These are phyloP conservation scores for Nitzschia putrida DNA, from an alignment of 108 stramenopile genomes.

Conservation along the genomic window DNA sequence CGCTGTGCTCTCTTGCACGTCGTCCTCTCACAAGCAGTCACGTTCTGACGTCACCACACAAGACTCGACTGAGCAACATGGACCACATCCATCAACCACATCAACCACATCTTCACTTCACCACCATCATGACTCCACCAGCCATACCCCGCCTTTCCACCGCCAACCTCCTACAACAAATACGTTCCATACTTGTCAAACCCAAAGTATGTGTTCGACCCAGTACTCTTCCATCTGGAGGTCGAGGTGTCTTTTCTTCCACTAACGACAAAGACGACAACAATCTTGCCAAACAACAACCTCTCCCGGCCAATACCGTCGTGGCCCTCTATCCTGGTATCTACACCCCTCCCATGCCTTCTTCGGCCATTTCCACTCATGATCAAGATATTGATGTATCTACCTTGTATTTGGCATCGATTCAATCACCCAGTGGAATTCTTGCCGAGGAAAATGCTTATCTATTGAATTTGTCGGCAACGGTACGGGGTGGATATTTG, in stretches of 20 bases:
- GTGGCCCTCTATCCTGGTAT: conserved; percentile 51
- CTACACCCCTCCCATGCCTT: conserved; percentile 44
- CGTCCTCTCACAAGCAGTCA: no score
- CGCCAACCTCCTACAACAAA: no score
- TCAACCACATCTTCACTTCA: no score
- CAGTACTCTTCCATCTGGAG: conserved; percentile 3
- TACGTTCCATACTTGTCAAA: no score
- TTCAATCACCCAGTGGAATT: conserved; percentile 16
- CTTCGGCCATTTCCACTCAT: not conserved
- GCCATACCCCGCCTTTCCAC: no score
- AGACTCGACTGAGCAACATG: no score
- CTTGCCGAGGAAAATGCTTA: conserved; percentile 41
- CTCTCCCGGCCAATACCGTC: not conserved
- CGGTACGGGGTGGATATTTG: conserved; percentile 38
- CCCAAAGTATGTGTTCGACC: conserved; percentile 4
- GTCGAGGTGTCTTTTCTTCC: conserved; percentile 4
- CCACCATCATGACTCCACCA: no score
- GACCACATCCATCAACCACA: no score
- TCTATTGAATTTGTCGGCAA: conserved; percentile 41
- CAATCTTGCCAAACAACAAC: not conserved
- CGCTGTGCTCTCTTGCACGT: no score
- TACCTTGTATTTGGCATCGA: conserved; percentile 19
- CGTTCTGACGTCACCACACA: no score
- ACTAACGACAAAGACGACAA: not conserved
- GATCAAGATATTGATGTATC: not conserved